phyloP scores from a whole-genome alignment of 306 rosid species.

The Rosa chinensis region DNA sequence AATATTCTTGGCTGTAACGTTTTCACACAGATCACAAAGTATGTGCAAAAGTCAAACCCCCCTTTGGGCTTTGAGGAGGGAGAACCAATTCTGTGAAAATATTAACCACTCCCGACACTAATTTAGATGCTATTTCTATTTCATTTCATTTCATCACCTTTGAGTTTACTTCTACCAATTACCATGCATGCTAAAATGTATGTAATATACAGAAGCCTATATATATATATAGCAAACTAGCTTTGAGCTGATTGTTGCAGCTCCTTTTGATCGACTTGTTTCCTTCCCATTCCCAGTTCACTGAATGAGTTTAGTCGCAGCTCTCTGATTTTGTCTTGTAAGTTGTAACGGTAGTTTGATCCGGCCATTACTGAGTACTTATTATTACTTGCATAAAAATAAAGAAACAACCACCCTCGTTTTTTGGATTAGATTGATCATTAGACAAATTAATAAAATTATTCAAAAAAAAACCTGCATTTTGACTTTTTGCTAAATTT shows the following conservation, averaged over 20 bases:
- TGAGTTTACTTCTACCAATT: no score
- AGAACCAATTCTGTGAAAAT: background rate
- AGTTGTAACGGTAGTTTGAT: no score
- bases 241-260: background rate
- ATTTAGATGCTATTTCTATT: no score
- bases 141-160: background rate
- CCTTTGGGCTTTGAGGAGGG: background rate
- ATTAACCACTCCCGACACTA: no score
- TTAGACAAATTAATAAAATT: no score
- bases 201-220: background rate
- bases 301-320: no score
- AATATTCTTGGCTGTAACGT: constrained; percentile 7
- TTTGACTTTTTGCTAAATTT: background rate
- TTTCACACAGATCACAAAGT: constrained; percentile 19
- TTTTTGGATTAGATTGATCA: no score
- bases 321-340: no score
- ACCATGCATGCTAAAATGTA: background rate
- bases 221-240: background rate
- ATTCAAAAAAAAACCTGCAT: background rate
- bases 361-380: background rate
- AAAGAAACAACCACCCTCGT: no score
- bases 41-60: constrained; percentile 49
- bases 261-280: background rate
- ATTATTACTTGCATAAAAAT: background rate
- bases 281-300: background rate